Conservation (phyloP, 768 basidiomycete species). For the Boletales sp. region DNA sequence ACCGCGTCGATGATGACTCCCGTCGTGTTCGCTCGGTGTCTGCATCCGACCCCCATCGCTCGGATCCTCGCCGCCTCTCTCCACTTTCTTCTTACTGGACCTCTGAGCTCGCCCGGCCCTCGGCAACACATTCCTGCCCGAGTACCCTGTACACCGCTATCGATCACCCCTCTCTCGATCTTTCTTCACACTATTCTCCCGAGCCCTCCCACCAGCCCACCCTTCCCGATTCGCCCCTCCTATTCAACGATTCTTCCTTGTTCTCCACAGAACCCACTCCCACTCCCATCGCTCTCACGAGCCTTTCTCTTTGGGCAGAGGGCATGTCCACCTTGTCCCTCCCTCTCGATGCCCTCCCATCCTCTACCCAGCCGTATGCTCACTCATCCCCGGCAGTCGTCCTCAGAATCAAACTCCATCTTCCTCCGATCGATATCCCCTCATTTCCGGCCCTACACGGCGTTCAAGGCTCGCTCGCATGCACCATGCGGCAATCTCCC, state of each 20-base stretch:
- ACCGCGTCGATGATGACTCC: constrained; percentile 24
- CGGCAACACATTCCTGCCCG: constrained; percentile 27
- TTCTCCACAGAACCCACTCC: constrained; percentile 31
- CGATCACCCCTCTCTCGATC: constrained; percentile 12
- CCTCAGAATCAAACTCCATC: constrained; percentile 54
- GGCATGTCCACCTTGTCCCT: constrained; percentile 64
- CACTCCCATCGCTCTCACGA: constrained; percentile 32
- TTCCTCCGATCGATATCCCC: constrained; percentile 52
- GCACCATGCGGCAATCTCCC: constrained; percentile 51
- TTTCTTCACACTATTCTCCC: constrained; percentile 22
- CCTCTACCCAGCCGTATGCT: constrained; percentile 35
- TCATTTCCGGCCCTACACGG: constrained; percentile 59
- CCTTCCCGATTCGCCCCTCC: constrained; percentile 29
- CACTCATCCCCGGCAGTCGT: constrained; percentile 40
- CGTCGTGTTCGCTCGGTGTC: constrained; percentile 32
- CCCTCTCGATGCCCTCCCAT: constrained; percentile 52
- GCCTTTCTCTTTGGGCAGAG: constrained; percentile 56
- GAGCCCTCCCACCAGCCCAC: constrained; percentile 18
- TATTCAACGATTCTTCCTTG: constrained; percentile 24
- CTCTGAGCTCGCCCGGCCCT: constrained; percentile 19
- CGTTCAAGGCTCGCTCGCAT: constrained; percentile 54
- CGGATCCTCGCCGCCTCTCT: constrained; percentile 33
- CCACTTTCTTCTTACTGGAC: constrained; percentile 31
- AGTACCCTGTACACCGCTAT: constrained; percentile 21
- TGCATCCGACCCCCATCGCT: constrained; percentile 23